These are phyloP conservation scores for Striga asiatica DNA, from an alignment of 257 asterid species.

Conservation along the genomic window DNA sequence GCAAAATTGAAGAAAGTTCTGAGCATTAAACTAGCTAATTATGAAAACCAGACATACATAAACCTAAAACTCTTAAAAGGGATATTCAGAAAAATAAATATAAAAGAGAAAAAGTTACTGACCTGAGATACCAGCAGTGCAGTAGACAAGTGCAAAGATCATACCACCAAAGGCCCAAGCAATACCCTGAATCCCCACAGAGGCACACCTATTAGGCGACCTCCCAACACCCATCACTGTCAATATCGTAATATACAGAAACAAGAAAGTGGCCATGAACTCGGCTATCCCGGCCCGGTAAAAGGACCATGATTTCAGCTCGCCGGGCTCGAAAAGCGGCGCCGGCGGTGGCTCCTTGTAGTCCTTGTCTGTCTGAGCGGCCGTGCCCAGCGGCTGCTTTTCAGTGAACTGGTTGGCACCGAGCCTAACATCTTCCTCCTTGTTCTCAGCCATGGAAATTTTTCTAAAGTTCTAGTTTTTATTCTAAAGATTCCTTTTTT, in stretches of 20 bases:
- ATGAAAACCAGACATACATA: too few species aligned
- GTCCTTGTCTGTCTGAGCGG: constrained; percentile 58
- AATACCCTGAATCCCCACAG: constrained; percentile 59
- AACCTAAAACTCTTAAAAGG: too few species aligned
- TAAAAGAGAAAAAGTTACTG: background rate
- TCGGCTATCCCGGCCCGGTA: constrained; percentile 71
- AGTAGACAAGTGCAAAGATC: constrained; percentile 64
- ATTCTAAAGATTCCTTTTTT: background rate
- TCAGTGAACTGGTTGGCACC: constrained; percentile 56
- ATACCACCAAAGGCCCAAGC: constrained; percentile 78
- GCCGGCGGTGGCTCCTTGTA: constrained; percentile 63
- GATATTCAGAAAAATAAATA: background rate
- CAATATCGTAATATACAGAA: constrained; percentile 42
- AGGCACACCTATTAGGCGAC: constrained; percentile 28
- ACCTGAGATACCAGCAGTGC: constrained; percentile 70
- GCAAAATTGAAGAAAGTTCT: too few species aligned
- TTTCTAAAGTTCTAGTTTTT: background rate
- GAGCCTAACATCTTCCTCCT: constrained; percentile 48
- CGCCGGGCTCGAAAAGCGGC: constrained; percentile 57
- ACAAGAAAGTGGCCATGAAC: constrained; percentile 58
- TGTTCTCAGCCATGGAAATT: constrained; percentile 40
- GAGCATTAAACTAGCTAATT: too few species aligned
- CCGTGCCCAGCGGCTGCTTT: constrained; percentile 48
- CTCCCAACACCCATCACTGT: constrained; percentile 53
- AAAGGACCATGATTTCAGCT: constrained; percentile 58